Conservation (phyloP, 2,329 filamentous ascomycete genomes). For the Trichoderma atrobrunneum region DNA sequence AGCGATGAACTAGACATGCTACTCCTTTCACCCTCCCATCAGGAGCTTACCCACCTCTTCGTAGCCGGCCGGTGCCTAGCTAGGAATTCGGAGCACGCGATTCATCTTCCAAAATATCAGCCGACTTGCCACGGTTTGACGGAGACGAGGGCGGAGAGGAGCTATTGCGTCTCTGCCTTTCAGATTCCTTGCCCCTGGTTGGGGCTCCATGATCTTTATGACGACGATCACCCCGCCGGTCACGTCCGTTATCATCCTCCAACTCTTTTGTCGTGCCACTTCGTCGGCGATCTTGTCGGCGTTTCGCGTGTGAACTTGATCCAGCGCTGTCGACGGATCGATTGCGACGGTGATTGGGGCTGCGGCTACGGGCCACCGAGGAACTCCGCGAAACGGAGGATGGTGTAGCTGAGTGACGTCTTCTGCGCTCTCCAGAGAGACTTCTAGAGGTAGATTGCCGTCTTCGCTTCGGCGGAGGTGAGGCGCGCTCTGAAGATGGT, state of each 20-base stretch:
- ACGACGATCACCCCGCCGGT: slow-evolving; percentile 13
- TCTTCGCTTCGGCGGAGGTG: slow-evolving; percentile 49
- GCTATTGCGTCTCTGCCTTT: slow-evolving; percentile 45
- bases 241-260: neutral
- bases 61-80: slow-evolving; percentile 21
- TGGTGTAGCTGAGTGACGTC: slow-evolving; percentile 35
- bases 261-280: neutral
- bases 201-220: neutral
- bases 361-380: slow-evolving; percentile 33
- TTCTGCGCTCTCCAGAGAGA: slow-evolving; percentile 43
- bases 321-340: slow-evolving; percentile 5
- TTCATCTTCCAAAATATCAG: slow-evolving; percentile 51
- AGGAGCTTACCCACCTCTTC: slow-evolving; percentile 28
- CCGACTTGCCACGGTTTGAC: slow-evolving; percentile 50
- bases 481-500: slow-evolving; percentile 37
- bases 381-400: slow-evolving; percentile 43
- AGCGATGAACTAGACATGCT: slow-evolving; percentile 1
- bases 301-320: slow-evolving; percentile 15
- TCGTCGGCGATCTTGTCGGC: slow-evolving; percentile 7
- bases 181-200: slow-evolving; percentile 19
- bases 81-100: slow-evolving; percentile 24
- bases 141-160: slow-evolving; percentile 53
- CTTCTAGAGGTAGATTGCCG: slow-evolving; percentile 50
- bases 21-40: neutral
- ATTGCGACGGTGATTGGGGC: slow-evolving; percentile 25